Evolutionary conservation across 2,329 filamentous ascomycete species (phyloP), one percentile per base, ranked within the genome.

Genomic region (Pyrenochaeta sp.): DNA sequence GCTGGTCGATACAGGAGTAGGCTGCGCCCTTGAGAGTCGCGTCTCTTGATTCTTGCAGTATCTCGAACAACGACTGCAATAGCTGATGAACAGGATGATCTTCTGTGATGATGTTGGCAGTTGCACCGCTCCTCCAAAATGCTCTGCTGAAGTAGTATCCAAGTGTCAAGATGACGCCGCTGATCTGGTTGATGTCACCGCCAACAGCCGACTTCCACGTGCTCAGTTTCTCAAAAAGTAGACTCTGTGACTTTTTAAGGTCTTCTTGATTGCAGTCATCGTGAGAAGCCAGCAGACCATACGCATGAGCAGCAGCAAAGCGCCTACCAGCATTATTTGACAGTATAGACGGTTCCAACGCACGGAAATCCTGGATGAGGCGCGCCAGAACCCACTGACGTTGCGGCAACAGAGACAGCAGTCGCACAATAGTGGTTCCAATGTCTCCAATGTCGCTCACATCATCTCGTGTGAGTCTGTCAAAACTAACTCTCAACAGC

Each of bases 271-370:
- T 64, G 51, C 77, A 75, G 3, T 74, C 67, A 27, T 75, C 67
- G 71, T 94, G 90, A 0, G 91, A 89, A 1, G 85, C 87, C 4
- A 97, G 76, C 11, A 97, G 89, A 0, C 92, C 93, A 63, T 92
- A 86, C 0, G 87, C 84, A 54, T 87, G 87, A 14, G 91, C 87
- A 1, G 88, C 87, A 23, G 88, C 79, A 32, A 81, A 79, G 31
- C 93, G 84, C 5, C 89, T 82, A 49, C 86, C 83, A 56, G 86
- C 83, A 60, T 90, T 89, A 69, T 93, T 95, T 5, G 90, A 92
- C 56, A 82, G 82, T 48, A 93, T 79, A 9, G 88, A 79, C 7
- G 81, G 78, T 21, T 88, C 73, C 15, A 96, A 76, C 40, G 83
- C 80, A 6, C 75, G 72, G 51, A 75, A 68, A 20, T 75, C 72